Evolutionary conservation across 768 basidiomycete genomes (phyloP), one percentile per base, ranked within the genome.

Genomic region (Trametes maxima): DNA sequence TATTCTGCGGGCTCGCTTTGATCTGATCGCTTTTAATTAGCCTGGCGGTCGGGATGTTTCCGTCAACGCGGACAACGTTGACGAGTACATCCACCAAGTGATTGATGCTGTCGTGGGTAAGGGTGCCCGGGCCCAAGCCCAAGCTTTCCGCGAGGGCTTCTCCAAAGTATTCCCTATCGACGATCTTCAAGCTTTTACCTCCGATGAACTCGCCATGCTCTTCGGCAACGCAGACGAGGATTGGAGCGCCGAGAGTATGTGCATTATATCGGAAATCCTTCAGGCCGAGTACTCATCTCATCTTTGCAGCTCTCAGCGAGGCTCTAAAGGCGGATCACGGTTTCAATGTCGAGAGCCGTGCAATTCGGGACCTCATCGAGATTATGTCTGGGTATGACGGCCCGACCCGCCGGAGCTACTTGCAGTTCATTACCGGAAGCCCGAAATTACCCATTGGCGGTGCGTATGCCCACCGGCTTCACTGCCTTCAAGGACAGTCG

Each of bases 181-280:
- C 25, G 95, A 99, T 69, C 78, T 99, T 33, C 86, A 90, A 66
- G 91, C 93, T 6, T 99, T 99, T 77, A 90, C 95, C 39, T 84
- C 93, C 5, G 93, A 97, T 60, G 97, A 99, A 74, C 77, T 99
- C n/a, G 90, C 91, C 16, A 91, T 96, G 84, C 80, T 98, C 21
- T 96, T 98, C 69, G 96, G 96, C 17, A 95, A 95, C 68, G 86
- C 90, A 10, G 94, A 98, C n/a, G 97, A 99, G 70, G 97, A 99
- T 71, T 99, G 97, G 97, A 87, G 84, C 62, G 71, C 81, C 12
- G 95, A 97, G 74, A 94, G 95, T 98, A 73, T 65, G 93, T 59
- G 14, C 14, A 5, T 45, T 25, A 10, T 35, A 8, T 8, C 16
- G 16, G 10, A 24, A 8, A 33, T 33, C n/a, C 19, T 45, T 11